Percentiles rank a stretch among this genome's conserved stretches.
These are phyloP conservation scores for Fusarium xyrophilum DNA, from an alignment of 2,329 filamentous ascomycete species.

Conservation along the genomic window DNA sequence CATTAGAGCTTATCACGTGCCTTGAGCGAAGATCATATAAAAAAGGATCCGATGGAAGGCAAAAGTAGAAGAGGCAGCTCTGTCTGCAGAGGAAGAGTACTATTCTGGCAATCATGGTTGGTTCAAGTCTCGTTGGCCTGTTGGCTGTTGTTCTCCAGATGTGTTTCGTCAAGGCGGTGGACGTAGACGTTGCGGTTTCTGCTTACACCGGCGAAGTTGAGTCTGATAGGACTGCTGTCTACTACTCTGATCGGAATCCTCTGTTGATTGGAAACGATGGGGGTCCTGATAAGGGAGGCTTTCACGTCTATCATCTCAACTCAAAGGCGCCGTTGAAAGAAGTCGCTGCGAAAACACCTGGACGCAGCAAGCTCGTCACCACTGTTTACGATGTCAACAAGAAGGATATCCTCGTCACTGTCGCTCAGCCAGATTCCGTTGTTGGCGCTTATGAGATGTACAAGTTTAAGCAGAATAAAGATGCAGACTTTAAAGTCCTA, in stretches of 20 bases:
- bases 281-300: constrained; percentile 51
- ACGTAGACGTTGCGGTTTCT: constrained; percentile 43
- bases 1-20: constrained; percentile 22
- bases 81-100: constrained; percentile 1
- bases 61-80: not conserved
- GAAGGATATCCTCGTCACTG: constrained; percentile 50
- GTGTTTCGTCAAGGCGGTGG: constrained; percentile 28
- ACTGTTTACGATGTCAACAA: constrained; percentile 48
- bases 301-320: constrained; percentile 49
- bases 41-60: constrained; percentile 13
- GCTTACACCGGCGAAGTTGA: constrained; percentile 48
- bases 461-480: constrained; percentile 42
- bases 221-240: constrained; percentile 51
- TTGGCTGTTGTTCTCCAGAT: constrained; percentile 29
- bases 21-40: constrained; percentile 12
- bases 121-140: constrained; percentile 30
- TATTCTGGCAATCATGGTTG: constrained; percentile 29
- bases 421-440: constrained; percentile 53
- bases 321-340: constrained; percentile 44
- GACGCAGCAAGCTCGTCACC: constrained; percentile 55
- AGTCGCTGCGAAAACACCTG: constrained; percentile 45
- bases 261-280: constrained; percentile 56
- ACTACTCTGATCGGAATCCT: constrained; percentile 47
- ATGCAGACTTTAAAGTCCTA: constrained; percentile 45
- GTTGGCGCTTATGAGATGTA: constrained; percentile 50